phyloP scores from a whole-genome alignment of 2,329 filamentous ascomycete genomes.

The Colletotrichum karsti region DNA sequence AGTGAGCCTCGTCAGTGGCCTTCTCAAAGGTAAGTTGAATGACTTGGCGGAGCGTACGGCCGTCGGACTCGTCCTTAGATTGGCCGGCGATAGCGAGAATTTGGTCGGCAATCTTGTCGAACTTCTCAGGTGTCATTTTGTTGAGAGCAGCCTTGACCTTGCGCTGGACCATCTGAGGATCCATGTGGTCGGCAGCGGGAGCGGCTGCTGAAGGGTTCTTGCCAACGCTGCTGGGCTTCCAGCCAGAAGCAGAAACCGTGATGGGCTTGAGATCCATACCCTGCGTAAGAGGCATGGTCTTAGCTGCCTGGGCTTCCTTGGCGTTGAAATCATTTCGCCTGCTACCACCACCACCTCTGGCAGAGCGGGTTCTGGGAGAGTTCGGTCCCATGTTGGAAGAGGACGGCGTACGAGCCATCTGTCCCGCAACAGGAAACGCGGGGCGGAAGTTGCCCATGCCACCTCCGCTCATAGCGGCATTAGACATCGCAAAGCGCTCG shows the following conservation, averaged over 20 bases:
- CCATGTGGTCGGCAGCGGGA: slow-evolving; percentile 67
- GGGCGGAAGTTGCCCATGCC: slow-evolving; percentile 37
- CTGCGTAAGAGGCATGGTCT: slow-evolving; percentile 91
- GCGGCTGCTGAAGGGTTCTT: slow-evolving; percentile 45
- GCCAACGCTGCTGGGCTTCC: slow-evolving; percentile 84
- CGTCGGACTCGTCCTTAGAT: slow-evolving; percentile 94
- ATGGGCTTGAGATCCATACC: slow-evolving; percentile 86
- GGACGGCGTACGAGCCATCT: slow-evolving; percentile 74
- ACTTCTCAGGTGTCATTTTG: slow-evolving; percentile 99
- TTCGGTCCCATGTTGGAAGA: slow-evolving; percentile 68
- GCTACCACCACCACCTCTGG: slow-evolving; percentile 61
- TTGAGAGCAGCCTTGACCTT: slow-evolving; percentile 99
- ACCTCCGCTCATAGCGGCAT: slow-evolving; percentile 49
- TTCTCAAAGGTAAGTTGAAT: slow-evolving; percentile 99
- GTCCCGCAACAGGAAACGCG: slow-evolving; percentile 65
- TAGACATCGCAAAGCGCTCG: slow-evolving; percentile 76
- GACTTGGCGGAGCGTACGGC: slow-evolving; percentile 93
- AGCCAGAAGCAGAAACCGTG: slow-evolving; percentile 75
- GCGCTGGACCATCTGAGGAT: slow-evolving; percentile 93
- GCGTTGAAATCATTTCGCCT: slow-evolving; percentile 64
- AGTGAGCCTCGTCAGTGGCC: slow-evolving; percentile 97
- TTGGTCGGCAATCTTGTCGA: slow-evolving; percentile 93
- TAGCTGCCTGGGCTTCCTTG: slow-evolving; percentile 77
- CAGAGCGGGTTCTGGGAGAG: slow-evolving; percentile 75
- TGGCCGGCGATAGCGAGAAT: slow-evolving; percentile 93